These are phyloP conservation scores for Nasturtium officinale DNA, from an alignment of 345 rosid genomes.

Conservation along the genomic window DNA sequence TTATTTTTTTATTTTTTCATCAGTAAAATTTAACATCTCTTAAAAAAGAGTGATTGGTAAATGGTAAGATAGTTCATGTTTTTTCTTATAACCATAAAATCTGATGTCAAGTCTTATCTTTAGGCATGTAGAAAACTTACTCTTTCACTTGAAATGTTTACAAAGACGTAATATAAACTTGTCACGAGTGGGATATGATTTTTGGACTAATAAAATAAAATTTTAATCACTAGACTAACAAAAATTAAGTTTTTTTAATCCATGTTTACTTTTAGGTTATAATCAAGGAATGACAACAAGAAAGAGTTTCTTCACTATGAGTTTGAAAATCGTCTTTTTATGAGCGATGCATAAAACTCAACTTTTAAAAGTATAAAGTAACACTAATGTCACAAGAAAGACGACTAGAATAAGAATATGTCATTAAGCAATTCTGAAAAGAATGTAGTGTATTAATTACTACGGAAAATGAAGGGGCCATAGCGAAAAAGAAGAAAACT, in stretches of 20 bases:
- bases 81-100: not conserved
- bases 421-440: not conserved
- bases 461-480: not conserved
- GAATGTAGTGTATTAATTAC: not conserved
- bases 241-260: not conserved
- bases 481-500: not conserved
- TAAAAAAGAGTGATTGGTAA: not conserved
- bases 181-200: not conserved
- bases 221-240: not conserved
- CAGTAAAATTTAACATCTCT: too few species aligned
- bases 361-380: constrained; percentile 24
- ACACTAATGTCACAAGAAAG: constrained; percentile 7
- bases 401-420: constrained; percentile 13
- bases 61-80: not conserved
- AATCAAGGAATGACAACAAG: not conserved
- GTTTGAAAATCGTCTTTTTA: constrained; percentile 4
- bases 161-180: not conserved
- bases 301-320: not conserved
- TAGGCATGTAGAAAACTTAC: too few species aligned
- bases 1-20: too few species aligned
- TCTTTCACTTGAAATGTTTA: too few species aligned
- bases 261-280: not conserved
- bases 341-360: not conserved
- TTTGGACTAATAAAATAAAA: not conserved
- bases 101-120: too few species aligned